Percentiles rank a stretch among this genome's conserved stretches.
phyloP scores from a whole-genome alignment of 768 basidiomycete species.

The Aureoboletus auriporus region DNA sequence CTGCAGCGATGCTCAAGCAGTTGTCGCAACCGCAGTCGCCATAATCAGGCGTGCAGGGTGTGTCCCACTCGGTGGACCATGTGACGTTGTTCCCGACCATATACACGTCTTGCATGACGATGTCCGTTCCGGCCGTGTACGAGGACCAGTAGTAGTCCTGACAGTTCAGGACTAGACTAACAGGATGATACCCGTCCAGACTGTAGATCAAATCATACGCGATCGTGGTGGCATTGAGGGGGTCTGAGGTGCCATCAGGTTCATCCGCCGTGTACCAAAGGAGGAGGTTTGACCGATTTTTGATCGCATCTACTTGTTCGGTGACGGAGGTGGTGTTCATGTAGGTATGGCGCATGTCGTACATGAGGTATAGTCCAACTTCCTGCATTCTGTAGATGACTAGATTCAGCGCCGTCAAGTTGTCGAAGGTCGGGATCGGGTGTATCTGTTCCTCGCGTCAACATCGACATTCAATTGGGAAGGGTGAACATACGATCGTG shows the following conservation, averaged over 20 bases:
- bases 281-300: slow-evolving; percentile 62
- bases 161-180: slow-evolving; percentile 63
- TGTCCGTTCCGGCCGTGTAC: slow-evolving; percentile 62
- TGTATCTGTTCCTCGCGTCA: slow-evolving; percentile 46
- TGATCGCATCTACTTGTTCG: slow-evolving; percentile 66
- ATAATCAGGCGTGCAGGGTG: slow-evolving; percentile 57
- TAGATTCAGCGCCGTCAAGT: slow-evolving; percentile 50
- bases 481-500: slow-evolving; percentile 30
- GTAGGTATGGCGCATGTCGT: slow-evolving; percentile 77
- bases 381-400: slow-evolving; percentile 72
- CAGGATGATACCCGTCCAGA: slow-evolving; percentile 64
- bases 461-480: not conserved
- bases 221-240: slow-evolving; percentile 49
- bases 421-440: slow-evolving; percentile 62
- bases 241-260: slow-evolving; percentile 67
- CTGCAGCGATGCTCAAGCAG: slow-evolving; percentile 44
- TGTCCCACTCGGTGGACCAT: slow-evolving; percentile 57
- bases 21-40: slow-evolving; percentile 75
- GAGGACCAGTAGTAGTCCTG: slow-evolving; percentile 60
- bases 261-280: slow-evolving; percentile 76
- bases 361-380: slow-evolving; percentile 70
- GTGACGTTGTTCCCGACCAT: slow-evolving; percentile 56
- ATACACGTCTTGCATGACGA: slow-evolving; percentile 63
- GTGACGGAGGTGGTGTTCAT: slow-evolving; percentile 59
- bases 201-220: slow-evolving; percentile 55